Percentiles rank a stretch among this genome's conserved stretches.
phyloP scores from a whole-genome alignment of 2,329 filamentous ascomycete genomes.

The Fusarium tricinctum region DNA sequence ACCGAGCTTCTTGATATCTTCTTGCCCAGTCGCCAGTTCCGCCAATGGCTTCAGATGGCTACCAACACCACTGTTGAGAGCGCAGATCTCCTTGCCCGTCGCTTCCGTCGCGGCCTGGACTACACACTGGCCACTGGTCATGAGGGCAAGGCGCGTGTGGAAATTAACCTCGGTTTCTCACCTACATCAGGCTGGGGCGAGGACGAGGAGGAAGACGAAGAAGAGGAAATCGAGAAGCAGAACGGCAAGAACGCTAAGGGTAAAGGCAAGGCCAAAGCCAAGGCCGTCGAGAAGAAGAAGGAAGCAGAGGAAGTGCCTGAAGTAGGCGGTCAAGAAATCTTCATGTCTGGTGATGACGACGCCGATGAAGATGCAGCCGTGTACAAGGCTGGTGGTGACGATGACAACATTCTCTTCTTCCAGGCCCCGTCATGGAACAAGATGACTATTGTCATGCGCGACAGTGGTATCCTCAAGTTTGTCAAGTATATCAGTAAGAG shows the following conservation, averaged over 20 bases:
- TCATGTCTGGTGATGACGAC: constrained; percentile 91
- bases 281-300: constrained; percentile 23
- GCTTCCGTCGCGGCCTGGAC: constrained; percentile 88
- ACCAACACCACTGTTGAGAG: constrained; percentile 81
- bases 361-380: constrained; percentile 83
- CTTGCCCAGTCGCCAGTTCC: constrained; percentile 87
- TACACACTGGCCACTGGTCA: constrained; percentile 94
- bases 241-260: constrained; percentile 52
- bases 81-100: constrained; percentile 83
- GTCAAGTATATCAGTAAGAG: constrained; percentile 93
- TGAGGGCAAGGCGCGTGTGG: constrained; percentile 81
- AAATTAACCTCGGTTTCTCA: constrained; percentile 89
- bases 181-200: constrained; percentile 88
- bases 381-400: constrained; percentile 81
- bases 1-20: constrained; percentile 85
- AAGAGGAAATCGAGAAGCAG: constrained; percentile 53
- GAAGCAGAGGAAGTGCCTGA: constrained; percentile 61
- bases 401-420: constrained; percentile 77
- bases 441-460: constrained; percentile 88
- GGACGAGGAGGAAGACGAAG: constrained; percentile 65
- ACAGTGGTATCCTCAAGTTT: constrained; percentile 88
- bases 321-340: constrained; percentile 86
- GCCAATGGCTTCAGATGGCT: constrained; percentile 87
- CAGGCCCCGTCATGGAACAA: constrained; percentile 85
- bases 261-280: constrained; percentile 51